Percentiles rank a stretch among this genome's conserved stretches.
Conservation (phyloP, 768 basidiomycete genomes). For the Crucibulum laeve region DNA sequence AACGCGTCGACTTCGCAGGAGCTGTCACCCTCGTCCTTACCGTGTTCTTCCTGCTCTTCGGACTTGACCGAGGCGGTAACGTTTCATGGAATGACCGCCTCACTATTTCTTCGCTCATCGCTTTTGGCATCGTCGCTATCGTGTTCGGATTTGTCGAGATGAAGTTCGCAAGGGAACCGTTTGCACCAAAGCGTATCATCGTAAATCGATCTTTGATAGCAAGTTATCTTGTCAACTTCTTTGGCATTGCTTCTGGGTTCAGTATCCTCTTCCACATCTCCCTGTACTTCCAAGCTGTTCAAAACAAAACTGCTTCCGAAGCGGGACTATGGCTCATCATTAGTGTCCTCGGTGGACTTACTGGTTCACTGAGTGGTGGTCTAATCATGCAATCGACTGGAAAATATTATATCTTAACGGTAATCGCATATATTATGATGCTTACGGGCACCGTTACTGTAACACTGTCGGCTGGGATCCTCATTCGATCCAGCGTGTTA, state of each 20-base stretch:
- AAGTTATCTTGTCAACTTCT: slow-evolving; percentile 57
- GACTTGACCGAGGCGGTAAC: slow-evolving; percentile 51
- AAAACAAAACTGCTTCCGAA: slow-evolving; percentile 38
- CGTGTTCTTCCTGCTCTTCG: slow-evolving; percentile 53
- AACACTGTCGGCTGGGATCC: slow-evolving; percentile 34
- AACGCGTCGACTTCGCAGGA: slow-evolving; percentile 60
- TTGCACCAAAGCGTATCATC: slow-evolving; percentile 54
- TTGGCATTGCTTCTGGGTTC: slow-evolving; percentile 41
- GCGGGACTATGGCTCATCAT: slow-evolving; percentile 52
- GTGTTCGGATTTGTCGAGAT: slow-evolving; percentile 45
- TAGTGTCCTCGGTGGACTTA: slow-evolving; percentile 37
- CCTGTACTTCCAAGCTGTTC: slow-evolving; percentile 57
- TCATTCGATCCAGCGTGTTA: slow-evolving; percentile 28
- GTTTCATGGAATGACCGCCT: slow-evolving; percentile 38
- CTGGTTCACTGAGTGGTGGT: slow-evolving; percentile 48
- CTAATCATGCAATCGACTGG: slow-evolving; percentile 56
- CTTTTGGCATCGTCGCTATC: slow-evolving; percentile 26
- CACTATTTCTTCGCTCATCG: slow-evolving; percentile 30
- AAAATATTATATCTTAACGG: slow-evolving; percentile 48
- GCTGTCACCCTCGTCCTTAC: slow-evolving; percentile 51
- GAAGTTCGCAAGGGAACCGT: slow-evolving; percentile 50
- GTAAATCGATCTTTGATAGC: slow-evolving; percentile 44
- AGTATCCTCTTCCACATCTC: slow-evolving; percentile 48
- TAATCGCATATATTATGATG: slow-evolving; percentile 33
- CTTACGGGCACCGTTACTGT: slow-evolving; percentile 33